These are phyloP conservation scores for Kitagawia praeruptora DNA, from an alignment of 129 eudicot species.

Conservation along the genomic window DNA sequence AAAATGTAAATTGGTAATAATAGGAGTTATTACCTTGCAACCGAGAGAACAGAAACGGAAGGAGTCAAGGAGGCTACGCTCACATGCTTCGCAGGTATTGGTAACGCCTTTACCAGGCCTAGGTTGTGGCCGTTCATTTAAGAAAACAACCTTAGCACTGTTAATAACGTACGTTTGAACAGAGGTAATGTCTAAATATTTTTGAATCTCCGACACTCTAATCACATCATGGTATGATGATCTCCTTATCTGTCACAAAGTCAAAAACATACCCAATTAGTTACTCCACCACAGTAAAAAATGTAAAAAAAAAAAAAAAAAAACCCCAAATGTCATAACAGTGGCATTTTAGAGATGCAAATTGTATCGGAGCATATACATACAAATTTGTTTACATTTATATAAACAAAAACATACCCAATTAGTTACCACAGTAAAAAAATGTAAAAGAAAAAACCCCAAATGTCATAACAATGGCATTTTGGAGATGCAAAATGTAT, in stretches of 20 bases:
- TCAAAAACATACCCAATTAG: background rate
- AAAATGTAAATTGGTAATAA: background rate
- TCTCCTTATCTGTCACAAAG: slow-evolving; percentile 58
- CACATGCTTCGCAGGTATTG: slow-evolving; percentile 87
- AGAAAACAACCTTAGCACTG: slow-evolving; percentile 91
- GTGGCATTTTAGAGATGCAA: background rate
- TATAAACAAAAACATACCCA: no score
- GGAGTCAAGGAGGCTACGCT: slow-evolving; percentile 85
- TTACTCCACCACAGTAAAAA: slow-evolving; percentile 5
- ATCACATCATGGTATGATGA: slow-evolving; percentile 98
- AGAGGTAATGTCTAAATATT: slow-evolving; percentile 60
- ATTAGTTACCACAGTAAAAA: no score
- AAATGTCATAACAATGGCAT: no score
- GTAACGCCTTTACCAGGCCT: slow-evolving; percentile 98
- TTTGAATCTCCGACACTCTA: slow-evolving; percentile 84
- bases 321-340: background rate
- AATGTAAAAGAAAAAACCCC: no score
- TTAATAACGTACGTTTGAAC: slow-evolving; percentile 87
- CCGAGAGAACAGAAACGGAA: slow-evolving; percentile 94
- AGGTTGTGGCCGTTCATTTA: slow-evolving; percentile 90
- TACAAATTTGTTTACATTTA: no score
- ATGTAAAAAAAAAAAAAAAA: background rate
- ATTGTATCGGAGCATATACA: background rate
- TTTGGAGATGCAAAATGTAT: no score
- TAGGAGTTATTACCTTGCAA: slow-evolving; percentile 53